Base-by-base conservation (phyloP, 805 yeast species). In the Teunomyces lycoperdinae region DNA sequence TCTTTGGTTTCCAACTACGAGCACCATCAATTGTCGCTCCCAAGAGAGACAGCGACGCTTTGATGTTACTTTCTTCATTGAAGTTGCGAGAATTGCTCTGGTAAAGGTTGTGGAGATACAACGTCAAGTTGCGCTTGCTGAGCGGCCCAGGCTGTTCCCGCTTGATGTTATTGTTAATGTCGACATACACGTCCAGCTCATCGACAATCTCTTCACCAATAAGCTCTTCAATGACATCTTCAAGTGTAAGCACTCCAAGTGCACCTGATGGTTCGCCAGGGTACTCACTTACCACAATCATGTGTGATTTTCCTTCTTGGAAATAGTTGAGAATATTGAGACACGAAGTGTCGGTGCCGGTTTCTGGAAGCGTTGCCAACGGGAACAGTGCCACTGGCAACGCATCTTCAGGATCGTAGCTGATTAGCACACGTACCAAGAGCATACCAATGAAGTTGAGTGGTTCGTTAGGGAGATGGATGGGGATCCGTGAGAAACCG, bases 131-230 rank as follows among this genome's bases (percentile, higher is more conserved):
- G 57, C 87, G 70, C 60, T 83, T 85, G 10, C 86, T 74, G 49
- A 85, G 71, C 1, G 92, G 92, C 9, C 91, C 91, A 1, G 92
- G 92, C 50, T 79, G 80, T 34, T 76, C 74, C 61, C 92, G 74
- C 67, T 88, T 87, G 61, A 91, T 89, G 50, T 89, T 89, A 53
- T 87, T 87, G 66, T 89, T 89, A 53, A 91, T 87, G 67, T 92
- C 97, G 49, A 91, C 80, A 61, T 87, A 90, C 14, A 94, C 97
- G 63, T 92, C 99, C 20, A 90, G 83, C 69, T 92, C 99, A 63
- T 92, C 99, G 36, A 92, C 92, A 60, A 92, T 92, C 65, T 92
- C 99, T 68, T 92, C 98, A 44, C 99, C 99, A 65, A 92, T 92
- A 54, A 92, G 77, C 68, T 92, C 99, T 67, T 92, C 99, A 61